These are phyloP conservation scores for Effrenium voratum DNA, from an alignment of 73 alveolate species.

Conservation along the genomic window DNA sequence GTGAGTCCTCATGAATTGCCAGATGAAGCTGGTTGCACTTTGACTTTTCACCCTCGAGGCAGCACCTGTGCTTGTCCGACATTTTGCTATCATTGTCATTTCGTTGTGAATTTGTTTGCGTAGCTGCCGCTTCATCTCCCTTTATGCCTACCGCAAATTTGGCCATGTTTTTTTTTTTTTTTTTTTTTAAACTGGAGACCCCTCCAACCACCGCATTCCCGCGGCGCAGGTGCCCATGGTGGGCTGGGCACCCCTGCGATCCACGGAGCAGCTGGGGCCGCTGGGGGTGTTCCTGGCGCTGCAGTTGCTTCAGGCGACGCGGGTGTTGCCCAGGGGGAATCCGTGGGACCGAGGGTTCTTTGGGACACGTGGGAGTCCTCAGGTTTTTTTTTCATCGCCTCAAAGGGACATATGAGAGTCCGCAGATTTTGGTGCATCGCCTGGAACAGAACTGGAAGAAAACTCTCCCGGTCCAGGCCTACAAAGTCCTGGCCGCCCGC, in stretches of 20 bases:
- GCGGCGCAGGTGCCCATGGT: constrained; percentile 41
- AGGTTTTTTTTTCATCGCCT: not conserved
- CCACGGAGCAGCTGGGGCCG: constrained; percentile 67
- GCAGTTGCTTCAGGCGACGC: constrained; percentile 47
- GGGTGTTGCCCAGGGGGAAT: not conserved
- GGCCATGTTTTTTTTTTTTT: too few relatives aligned
- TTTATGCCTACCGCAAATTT: too few relatives aligned
- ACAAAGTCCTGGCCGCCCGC: not conserved
- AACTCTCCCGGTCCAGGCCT: not conserved
- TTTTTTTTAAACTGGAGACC: too few relatives aligned
- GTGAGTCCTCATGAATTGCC: too few relatives aligned
- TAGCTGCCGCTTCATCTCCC: too few relatives aligned
- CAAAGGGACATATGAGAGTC: not conserved
- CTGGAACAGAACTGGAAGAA: not conserved
- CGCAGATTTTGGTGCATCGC: not conserved
- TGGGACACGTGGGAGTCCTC: not conserved
- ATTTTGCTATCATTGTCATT: too few relatives aligned
- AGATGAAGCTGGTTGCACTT: too few relatives aligned
- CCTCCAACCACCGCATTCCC: too few relatives aligned
- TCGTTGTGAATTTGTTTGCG: too few relatives aligned
- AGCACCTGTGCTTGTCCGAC: too few relatives aligned
- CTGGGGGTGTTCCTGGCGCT: constrained; percentile 38
- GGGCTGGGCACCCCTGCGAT: constrained; percentile 54
- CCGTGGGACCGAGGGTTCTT: not conserved
- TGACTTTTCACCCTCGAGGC: too few relatives aligned